Evolutionary conservation across 1,284 basidiomycete species (phyloP).

Genomic region (Thelephora terrestris): DNA sequence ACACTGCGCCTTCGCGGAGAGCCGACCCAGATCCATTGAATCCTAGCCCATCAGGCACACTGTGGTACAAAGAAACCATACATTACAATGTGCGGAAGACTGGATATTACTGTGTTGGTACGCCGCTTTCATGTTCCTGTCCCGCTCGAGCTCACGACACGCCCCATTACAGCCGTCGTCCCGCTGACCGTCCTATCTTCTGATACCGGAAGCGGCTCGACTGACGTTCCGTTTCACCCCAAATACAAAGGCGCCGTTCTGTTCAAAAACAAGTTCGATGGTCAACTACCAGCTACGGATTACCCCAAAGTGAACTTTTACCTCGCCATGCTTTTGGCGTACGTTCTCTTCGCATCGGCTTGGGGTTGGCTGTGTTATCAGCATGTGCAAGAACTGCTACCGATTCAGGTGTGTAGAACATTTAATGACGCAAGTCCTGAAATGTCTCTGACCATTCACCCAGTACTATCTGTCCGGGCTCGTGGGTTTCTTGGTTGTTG

Average conservation of each 20-base stretch:
- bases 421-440: background rate
- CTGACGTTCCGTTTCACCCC: conserved; percentile 60
- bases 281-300: conserved; percentile 85
- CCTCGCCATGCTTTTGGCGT: conserved; percentile 72
- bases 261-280: conserved; percentile 86
- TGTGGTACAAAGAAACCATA: conserved; percentile 52
- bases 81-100: conserved; percentile 79
- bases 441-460: conserved; percentile 2
- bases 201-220: conserved; percentile 25
- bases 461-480: conserved; percentile 94
- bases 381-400: conserved; percentile 76
- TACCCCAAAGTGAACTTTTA: conserved; percentile 99
- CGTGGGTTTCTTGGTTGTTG: conserved; percentile 81
- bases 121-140: conserved; percentile 21
- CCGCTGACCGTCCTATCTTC: conserved; percentile 62
- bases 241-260: conserved; percentile 73
- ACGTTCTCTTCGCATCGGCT: conserved; percentile 51
- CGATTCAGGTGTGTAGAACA: conserved; percentile 55
- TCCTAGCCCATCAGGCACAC: conserved; percentile 37
- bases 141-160: conserved; percentile 8
- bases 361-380: conserved; percentile 86
- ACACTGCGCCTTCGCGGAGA: conserved; percentile 38
- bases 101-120: conserved; percentile 93
- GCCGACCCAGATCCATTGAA: conserved; percentile 22
- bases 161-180: conserved; percentile 53